A percentile compares a stretch with the other conserved stretches of the same genome.
Evolutionary conservation across 345 rosid genomes (phyloP).

Genomic region (Eucalyptus curtisii): DNA sequence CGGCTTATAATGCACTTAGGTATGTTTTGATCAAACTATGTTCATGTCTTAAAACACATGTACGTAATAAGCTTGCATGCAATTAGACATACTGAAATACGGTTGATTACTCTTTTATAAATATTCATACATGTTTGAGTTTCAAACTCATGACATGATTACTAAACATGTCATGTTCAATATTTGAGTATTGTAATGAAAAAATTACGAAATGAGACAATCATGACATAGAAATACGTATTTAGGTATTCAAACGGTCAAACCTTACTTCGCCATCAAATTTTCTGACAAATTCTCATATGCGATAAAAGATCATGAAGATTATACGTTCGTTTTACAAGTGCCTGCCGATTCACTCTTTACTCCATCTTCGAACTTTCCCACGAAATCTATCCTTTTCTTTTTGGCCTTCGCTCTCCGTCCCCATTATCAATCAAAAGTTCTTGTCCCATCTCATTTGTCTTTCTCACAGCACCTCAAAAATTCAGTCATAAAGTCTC

Average conservation of each 20-base stretch:
- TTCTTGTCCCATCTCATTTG: neutral
- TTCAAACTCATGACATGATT: too few species aligned
- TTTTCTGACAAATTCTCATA: neutral
- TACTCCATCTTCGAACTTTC: neutral
- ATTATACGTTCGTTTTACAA: neutral
- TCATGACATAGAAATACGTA: neutral
- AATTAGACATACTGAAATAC: neutral
- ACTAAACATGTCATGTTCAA: neutral
- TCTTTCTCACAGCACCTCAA: neutral
- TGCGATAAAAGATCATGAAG: neutral
- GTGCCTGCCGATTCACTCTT: neutral
- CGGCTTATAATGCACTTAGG: neutral
- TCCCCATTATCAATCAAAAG: neutral
- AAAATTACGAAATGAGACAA: neutral
- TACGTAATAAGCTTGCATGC: neutral
- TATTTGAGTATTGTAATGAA: neutral
- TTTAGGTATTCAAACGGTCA: accelerated
- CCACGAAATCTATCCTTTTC: neutral
- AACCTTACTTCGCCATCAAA: neutral
- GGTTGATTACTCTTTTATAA: neutral
- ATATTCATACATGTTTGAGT: neutral
- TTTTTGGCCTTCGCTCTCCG: neutral
- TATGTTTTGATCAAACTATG: neutral
- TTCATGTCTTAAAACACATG: neutral
- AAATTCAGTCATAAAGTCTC: neutral